Conservation (phyloP, 192 early-diverging fungal genomes). For the Gryganskiella cystojenkinii region DNA sequence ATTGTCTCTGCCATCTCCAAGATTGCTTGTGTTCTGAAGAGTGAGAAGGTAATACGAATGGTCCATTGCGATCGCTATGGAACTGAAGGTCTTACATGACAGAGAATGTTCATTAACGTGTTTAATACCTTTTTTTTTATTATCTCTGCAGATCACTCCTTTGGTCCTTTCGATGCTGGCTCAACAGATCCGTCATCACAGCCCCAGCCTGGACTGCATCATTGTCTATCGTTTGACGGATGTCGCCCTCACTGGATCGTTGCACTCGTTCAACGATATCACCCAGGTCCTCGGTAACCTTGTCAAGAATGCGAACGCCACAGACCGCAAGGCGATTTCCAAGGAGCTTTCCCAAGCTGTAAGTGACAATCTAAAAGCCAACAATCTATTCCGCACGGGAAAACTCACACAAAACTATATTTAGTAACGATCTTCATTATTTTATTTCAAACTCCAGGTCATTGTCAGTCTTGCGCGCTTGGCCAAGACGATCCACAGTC, state of each 20-base stretch:
- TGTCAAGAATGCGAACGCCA: constrained; percentile 52
- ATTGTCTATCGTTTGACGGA: constrained; percentile 66
- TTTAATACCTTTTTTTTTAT: neutral
- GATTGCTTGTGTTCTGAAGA: constrained; percentile 59
- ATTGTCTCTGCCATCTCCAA: constrained; percentile 61
- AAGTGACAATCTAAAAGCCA: too few relatives aligned
- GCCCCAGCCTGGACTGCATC: constrained; percentile 56
- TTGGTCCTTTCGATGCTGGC: constrained; percentile 73
- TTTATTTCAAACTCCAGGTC: constrained; percentile 41
- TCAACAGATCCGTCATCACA: constrained; percentile 65
- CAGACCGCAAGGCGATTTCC: constrained; percentile 51
- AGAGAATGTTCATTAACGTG: neutral
- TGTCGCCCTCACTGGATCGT: constrained; percentile 68
- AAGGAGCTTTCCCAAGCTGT: constrained; percentile 36
- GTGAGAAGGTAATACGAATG: constrained; percentile 57
- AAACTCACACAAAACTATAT: neutral
- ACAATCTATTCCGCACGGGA: too few relatives aligned
- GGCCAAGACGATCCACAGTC: constrained; percentile 52
- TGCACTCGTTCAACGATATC: constrained; percentile 67
- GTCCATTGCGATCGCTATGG: neutral
- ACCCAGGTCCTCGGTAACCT: constrained; percentile 57
- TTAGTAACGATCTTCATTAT: neutral
- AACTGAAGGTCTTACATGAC: neutral
- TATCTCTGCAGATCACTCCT: constrained; percentile 60
- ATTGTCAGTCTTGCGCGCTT: constrained; percentile 54